Evolutionary conservation across 495 filamentous ascomycete species (phyloP).

Genomic region (Lophiotrema nucula): DNA sequence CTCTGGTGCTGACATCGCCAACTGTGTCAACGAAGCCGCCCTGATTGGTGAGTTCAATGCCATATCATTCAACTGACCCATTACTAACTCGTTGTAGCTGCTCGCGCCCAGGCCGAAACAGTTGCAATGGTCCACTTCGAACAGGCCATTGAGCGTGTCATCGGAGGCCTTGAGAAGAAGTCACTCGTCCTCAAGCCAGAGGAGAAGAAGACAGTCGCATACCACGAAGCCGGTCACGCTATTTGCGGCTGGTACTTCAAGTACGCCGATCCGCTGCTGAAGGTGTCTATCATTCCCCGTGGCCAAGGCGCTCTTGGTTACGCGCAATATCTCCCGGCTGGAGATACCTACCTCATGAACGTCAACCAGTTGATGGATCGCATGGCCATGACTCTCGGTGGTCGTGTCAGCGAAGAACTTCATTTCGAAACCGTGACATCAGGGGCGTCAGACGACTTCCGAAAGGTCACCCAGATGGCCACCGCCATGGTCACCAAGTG

Average conservation of each 20-base stretch:
- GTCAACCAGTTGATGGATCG: conserved; percentile 96
- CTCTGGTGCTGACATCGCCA: conserved; percentile 95
- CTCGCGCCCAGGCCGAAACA: conserved; percentile 69
- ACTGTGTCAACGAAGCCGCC: conserved; percentile 96
- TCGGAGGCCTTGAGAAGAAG: conserved; percentile 95
- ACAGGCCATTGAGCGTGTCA: conserved; percentile 93
- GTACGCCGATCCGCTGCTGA: conserved; percentile 93
- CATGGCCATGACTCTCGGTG: conserved; percentile 98
- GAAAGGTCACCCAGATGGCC: conserved; percentile 95
- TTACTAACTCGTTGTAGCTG: conserved; percentile 61
- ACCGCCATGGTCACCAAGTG: conserved; percentile 96
- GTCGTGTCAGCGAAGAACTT: conserved; percentile 89
- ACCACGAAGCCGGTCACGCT: conserved; percentile 97
- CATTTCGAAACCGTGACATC: conserved; percentile 95
- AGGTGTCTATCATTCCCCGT: conserved; percentile 97
- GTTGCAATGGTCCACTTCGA: conserved; percentile 91
- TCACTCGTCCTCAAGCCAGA: conserved; percentile 86
- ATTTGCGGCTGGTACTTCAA: conserved; percentile 98
- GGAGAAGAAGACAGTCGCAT: conserved; percentile 93
- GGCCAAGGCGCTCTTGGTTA: conserved; percentile 92
- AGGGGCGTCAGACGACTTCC: conserved; percentile 94
- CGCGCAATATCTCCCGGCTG: conserved; percentile 88
- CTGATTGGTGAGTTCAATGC: conserved; percentile 71
- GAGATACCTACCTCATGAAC: conserved; percentile 92
- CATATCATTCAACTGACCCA: background rate